Base-by-base conservation (phyloP, 2,329 filamentous ascomycete genomes). In the Eutypella sp. region DNA sequence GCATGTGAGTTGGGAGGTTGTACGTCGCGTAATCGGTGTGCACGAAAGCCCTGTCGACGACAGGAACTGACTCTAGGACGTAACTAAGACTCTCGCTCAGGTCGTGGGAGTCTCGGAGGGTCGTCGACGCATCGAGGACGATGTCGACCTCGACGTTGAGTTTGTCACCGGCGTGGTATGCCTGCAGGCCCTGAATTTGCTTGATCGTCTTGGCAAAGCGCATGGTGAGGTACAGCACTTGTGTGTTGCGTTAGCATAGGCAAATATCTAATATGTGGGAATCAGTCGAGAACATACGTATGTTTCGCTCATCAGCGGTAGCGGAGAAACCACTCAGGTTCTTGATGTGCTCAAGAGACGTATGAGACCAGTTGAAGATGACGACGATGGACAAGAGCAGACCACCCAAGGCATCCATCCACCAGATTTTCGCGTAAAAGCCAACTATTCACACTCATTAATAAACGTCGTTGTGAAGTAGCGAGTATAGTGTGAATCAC, bases 171-270 rank as follows among this genome's bases (percentile, higher is more conserved):
- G 84, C 83, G 59, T 95, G 89, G 62, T 93, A 95, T 2, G 89
- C 89, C 55, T 90, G 84, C 46, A 93, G 70, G 25, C 89, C 89
- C 62, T 93, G 89, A 49, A 95, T 93, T 62, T 89, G 84, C 59
- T 81, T 82, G 60, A 96, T 95, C 11, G 87, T 86, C 55, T 87
- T 89, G 39, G 90, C 90, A 62, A 96, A 96, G 18, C 91, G 85
- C 87, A 96, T 95, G 1, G 90, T 93, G 55, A 95, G 78, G 67
- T 96, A 96, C 1, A 96, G 75, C 19, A 96, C 67, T 71, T 44
- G 15, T 31, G 23, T 29, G 41, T 43, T 43, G 40, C 44, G 40
- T 45, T 40, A 44, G 52, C 45, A 29, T 10, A 37, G 23, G 29
- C 9, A 37, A 29, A 39, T 11, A 10, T n/a, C 33, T 7, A 22